A percentile compares a stretch with the other conserved stretches of the same genome.
These are phyloP conservation scores for Linum lewisii DNA, from an alignment of 345 rosid genomes.

Conservation along the genomic window DNA sequence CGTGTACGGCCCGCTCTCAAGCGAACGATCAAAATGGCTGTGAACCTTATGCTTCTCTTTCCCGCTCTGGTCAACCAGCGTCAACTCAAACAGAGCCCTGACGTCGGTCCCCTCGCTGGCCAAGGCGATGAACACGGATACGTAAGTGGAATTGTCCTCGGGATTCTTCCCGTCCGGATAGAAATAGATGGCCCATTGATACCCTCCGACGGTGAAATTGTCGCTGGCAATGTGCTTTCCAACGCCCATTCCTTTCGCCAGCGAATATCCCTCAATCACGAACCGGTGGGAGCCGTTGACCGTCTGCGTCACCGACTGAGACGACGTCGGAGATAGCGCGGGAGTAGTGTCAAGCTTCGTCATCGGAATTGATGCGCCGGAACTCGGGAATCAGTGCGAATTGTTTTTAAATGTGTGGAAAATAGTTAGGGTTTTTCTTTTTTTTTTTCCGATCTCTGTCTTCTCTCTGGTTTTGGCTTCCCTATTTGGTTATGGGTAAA, in stretches of 20 bases:
- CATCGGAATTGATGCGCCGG: neutral
- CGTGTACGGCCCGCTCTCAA: conserved; percentile 60
- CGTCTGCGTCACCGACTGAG: conserved; percentile 44
- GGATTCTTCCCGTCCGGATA: conserved; percentile 64
- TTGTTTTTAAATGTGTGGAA: neutral
- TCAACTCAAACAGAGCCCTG: conserved; percentile 53
- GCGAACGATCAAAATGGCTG: conserved; percentile 60
- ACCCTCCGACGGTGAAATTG: conserved; percentile 56
- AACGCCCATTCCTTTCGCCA: conserved; percentile 63
- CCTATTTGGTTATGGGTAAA: too few species aligned
- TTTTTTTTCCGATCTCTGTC: neutral
- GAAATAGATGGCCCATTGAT: conserved; percentile 61
- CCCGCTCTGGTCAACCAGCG: conserved; percentile 66
- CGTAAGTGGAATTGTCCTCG: conserved; percentile 51
- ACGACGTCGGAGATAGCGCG: conserved; percentile 28
- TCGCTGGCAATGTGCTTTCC: conserved; percentile 64
- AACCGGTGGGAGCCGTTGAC: conserved; percentile 46
- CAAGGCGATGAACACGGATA: conserved; percentile 55
- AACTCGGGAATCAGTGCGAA: neutral
- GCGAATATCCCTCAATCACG: conserved; percentile 42
- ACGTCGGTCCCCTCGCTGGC: conserved; percentile 68
- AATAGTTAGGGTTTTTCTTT: neutral
- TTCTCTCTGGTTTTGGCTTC: neutral
- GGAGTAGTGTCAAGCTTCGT: neutral
- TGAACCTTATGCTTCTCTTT: conserved; percentile 62